Evolutionary conservation across 108 stramenopile genomes (phyloP).

Genomic region (Aurantiochytrium sp.): DNA sequence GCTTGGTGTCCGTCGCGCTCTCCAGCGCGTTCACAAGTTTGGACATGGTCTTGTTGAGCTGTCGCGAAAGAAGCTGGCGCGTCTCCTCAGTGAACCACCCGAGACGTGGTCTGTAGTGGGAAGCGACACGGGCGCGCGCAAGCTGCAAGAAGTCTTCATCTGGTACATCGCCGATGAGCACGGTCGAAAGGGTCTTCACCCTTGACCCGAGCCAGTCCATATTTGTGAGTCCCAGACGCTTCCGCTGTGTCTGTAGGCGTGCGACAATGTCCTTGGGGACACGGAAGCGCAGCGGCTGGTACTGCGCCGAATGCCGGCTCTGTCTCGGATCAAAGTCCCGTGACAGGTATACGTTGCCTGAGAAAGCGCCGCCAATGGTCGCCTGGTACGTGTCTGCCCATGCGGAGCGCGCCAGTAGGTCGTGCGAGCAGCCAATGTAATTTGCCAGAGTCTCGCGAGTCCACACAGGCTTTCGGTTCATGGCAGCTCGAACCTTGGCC

Average conservation of each 20-base stretch:
- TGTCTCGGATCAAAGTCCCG: neutral
- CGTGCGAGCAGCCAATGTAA: neutral
- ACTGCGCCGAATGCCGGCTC: neutral
- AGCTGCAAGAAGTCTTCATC: neutral
- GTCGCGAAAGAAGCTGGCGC: neutral
- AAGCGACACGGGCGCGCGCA: neutral
- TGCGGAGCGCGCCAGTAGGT: neutral
- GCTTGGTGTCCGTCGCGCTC: too few relatives aligned
- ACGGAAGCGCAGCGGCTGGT: neutral
- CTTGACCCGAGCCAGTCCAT: neutral
- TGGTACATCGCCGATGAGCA: neutral
- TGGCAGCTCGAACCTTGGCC: neutral
- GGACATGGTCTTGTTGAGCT: neutral
- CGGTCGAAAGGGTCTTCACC: neutral
- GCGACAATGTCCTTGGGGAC: neutral
- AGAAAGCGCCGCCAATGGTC: neutral
- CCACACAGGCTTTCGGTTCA: neutral
- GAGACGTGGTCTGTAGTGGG: neutral
- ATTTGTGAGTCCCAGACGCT: neutral
- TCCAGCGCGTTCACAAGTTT: neutral
- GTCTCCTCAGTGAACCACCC: neutral
- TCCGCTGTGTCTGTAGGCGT: neutral
- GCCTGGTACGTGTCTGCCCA: neutral
- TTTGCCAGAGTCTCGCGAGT: neutral
- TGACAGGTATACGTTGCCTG: neutral